phyloP scores from a whole-genome alignment of 805 yeast genomes.

The Vanderwaltozyma yarrowii region DNA sequence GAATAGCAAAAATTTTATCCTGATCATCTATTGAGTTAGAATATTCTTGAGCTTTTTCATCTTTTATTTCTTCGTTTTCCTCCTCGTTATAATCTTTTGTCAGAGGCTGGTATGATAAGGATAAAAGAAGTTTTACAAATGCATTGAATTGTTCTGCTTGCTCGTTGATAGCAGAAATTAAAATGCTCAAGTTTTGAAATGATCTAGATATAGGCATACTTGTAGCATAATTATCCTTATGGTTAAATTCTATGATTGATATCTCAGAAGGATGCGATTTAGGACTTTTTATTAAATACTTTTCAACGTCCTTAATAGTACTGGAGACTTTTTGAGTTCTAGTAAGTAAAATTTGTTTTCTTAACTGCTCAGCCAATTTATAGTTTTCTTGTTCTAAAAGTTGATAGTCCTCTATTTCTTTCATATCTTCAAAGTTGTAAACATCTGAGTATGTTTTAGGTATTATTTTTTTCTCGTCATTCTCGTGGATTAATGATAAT shows the following conservation, averaged over 20 bases:
- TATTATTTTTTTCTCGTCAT: conserved; percentile 6
- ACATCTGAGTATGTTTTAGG: conserved; percentile 13
- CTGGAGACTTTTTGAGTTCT: conserved; percentile 25
- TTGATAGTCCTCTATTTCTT: conserved; percentile 28
- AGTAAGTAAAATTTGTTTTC: conserved; percentile 39
- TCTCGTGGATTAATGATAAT: conserved; percentile 5
- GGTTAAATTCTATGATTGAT: conserved; percentile 9
- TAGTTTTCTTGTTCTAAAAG: conserved; percentile 44
- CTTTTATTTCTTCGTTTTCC: conserved; percentile 20
- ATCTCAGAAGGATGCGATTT: conserved; percentile 4
- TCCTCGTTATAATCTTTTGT: conserved; percentile 13
- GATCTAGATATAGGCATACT: conserved; percentile 14
- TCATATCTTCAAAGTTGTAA: conserved; percentile 21
- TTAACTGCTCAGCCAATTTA: conserved; percentile 48
- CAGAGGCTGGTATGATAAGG: conserved; percentile 16
- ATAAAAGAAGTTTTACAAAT: not conserved
- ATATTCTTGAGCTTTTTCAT: conserved; percentile 67
- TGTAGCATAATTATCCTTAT: conserved; percentile 13
- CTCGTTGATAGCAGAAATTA: conserved; percentile 13
- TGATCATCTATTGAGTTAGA: conserved; percentile 64
- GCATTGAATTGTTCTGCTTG: conserved; percentile 21
- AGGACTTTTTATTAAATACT: conserved; percentile 7
- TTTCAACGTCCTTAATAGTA: conserved; percentile 19
- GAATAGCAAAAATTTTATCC: conserved; percentile 50
- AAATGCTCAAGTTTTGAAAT: conserved; percentile 11